Conservation (phyloP, 129 eudicot species). For the Gnaphalium uliginosum region DNA sequence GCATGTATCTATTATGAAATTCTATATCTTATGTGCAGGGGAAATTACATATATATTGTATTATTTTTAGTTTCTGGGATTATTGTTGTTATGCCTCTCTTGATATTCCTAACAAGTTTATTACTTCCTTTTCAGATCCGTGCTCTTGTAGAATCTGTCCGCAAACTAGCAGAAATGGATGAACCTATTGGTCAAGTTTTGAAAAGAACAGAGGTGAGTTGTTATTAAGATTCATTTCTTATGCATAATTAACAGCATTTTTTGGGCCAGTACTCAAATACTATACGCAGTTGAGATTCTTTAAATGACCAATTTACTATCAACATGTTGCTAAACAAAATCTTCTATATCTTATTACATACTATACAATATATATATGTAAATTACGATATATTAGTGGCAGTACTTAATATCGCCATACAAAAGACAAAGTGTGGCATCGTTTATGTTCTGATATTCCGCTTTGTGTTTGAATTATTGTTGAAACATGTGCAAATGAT, state of each 20-base stretch:
- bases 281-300: background rate
- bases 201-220: slow-evolving; percentile 78
- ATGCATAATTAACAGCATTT: background rate
- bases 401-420: slow-evolving; percentile 7
- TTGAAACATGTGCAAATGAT: slow-evolving; percentile 10
- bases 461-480: background rate
- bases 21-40: background rate
- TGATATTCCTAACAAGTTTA: slow-evolving; percentile 11
- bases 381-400: slow-evolving; percentile 2
- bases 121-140: slow-evolving; percentile 47
- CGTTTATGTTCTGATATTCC: slow-evolving; percentile 10
- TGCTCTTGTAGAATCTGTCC: slow-evolving; percentile 75
- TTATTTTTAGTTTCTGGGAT: background rate
- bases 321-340: background rate
- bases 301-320: background rate
- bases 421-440: slow-evolving; percentile 2
- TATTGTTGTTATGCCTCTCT: slow-evolving; percentile 1
- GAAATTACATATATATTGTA: background rate
- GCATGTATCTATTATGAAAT: slow-evolving; percentile 32
- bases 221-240: background rate
- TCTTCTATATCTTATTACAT: background rate
- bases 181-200: slow-evolving; percentile 78
- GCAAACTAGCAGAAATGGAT: slow-evolving; percentile 79
- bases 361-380: background rate
- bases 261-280: background rate